A percentile compares a stretch with the other conserved stretches of the same genome.
Conservation (phyloP, 768 basidiomycete genomes). For the Boletus fagicola region DNA sequence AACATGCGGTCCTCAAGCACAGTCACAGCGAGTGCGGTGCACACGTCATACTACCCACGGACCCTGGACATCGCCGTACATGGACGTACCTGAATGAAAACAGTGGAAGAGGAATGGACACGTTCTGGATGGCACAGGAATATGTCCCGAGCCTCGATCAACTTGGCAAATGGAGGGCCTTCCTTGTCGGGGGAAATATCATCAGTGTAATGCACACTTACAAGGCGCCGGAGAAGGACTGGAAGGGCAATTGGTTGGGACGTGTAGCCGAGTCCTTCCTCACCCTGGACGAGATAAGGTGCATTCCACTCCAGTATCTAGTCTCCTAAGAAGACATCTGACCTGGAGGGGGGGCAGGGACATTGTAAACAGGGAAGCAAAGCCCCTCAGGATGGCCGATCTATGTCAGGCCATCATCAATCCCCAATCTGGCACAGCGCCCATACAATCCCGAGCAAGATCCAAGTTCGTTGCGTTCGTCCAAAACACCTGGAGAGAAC, state of each 20-base stretch:
- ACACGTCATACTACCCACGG: neutral
- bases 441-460: neutral
- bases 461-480: neutral
- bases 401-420: too few relatives aligned
- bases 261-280: accelerated
- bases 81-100: neutral
- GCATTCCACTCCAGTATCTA: too few relatives aligned
- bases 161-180: neutral
- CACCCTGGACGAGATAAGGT: neutral
- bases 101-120: neutral
- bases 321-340: too few relatives aligned
- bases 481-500: neutral
- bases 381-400: too few relatives aligned
- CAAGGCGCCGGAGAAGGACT: neutral
- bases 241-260: neutral
- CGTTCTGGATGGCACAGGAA: neutral
- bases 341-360: too few relatives aligned
- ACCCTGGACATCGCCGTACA: too few relatives aligned
- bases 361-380: too few relatives aligned
- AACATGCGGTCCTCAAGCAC: neutral
- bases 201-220: neutral
- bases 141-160: neutral
- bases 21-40: neutral
- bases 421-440: too few relatives aligned
- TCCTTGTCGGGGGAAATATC: neutral